These are phyloP conservation scores for Phytopythium aichiense DNA, from an alignment of 352 stramenopile species.

Conservation along the genomic window DNA sequence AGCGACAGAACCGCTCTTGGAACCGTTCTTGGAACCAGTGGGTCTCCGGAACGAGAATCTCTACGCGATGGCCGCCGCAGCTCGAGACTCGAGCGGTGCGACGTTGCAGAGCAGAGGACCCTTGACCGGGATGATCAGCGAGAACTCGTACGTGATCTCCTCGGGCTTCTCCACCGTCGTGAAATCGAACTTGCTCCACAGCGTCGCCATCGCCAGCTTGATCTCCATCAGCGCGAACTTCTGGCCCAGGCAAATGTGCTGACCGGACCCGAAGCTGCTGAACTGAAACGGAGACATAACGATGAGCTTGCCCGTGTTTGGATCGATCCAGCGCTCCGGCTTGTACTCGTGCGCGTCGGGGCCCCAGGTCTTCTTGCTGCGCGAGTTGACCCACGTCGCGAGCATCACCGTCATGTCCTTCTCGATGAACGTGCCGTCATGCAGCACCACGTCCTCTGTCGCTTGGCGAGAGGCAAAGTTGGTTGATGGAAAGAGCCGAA, in stretches of 20 bases:
- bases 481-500: conserved; percentile 61
- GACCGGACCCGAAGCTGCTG: conserved; percentile 36
- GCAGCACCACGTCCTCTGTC: conserved; percentile 26
- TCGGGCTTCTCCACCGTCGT: conserved; percentile 38
- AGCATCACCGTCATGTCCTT: conserved; percentile 64
- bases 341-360: conserved; percentile 47
- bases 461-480: conserved; percentile 43
- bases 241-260: conserved; percentile 18
- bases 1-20: too few relatives aligned
- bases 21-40: neutral
- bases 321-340: conserved; percentile 60
- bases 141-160: conserved; percentile 45
- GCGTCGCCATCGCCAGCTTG: conserved; percentile 44
- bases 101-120: conserved; percentile 24
- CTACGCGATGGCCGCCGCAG: too few relatives aligned
- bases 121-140: conserved; percentile 36
- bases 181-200: conserved; percentile 48
- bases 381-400: conserved; percentile 37
- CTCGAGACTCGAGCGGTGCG: conserved; percentile 7
- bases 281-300: conserved; percentile 15
- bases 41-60: too few relatives aligned
- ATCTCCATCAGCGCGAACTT: conserved; percentile 23
- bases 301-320: conserved; percentile 26
- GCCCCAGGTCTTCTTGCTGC: conserved; percentile 38
- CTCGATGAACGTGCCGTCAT: conserved; percentile 43